Percentiles rank a stretch among this genome's conserved stretches.
Evolutionary conservation across 2,329 filamentous ascomycete species (phyloP).

Genomic region (Alternaria sp.): DNA sequence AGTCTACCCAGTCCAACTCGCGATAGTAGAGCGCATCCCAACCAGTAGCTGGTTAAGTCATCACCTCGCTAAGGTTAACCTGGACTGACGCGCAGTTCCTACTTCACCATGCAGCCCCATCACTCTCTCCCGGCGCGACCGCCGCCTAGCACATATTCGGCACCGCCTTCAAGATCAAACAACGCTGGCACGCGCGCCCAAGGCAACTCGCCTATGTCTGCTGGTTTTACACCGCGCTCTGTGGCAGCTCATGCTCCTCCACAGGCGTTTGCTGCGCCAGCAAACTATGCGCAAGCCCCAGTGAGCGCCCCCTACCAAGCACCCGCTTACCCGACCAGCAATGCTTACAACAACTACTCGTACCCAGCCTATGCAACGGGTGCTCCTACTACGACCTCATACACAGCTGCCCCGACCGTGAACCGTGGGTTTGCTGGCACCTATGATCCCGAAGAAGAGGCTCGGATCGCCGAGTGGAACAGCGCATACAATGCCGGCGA

Average conservation of each 20-base stretch:
- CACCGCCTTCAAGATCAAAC: constrained; percentile 66
- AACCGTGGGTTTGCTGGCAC: constrained; percentile 47
- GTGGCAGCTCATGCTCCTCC: constrained; percentile 53
- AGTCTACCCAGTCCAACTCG: constrained; percentile 5
- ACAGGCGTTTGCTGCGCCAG: constrained; percentile 50
- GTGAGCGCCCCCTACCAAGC: constrained; percentile 55
- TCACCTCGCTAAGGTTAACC: constrained; percentile 26
- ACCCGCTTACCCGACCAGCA: constrained; percentile 52
- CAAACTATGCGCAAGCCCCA: constrained; percentile 50
- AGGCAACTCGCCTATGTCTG: constrained; percentile 53
- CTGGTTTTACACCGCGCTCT: constrained; percentile 68
- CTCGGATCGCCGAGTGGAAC: constrained; percentile 94
- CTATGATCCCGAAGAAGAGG: constrained; percentile 82
- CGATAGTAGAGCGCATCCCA: constrained; percentile 15
- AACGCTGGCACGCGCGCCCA: constrained; percentile 39
- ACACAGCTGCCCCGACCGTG: constrained; percentile 31
- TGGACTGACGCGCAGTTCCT: constrained; percentile 24
- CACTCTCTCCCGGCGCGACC: constrained; percentile 81
- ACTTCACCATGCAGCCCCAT: constrained; percentile 50
- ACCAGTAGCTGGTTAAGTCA: constrained; percentile 35
- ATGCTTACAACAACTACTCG: constrained; percentile 69
- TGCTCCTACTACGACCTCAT: constrained; percentile 32
- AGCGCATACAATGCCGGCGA: constrained; percentile 81
- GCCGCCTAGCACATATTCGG: constrained; percentile 67
- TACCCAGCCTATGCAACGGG: constrained; percentile 72